phyloP scores from a whole-genome alignment of 306 rosid genomes.

The Gleditsia sinensis region DNA sequence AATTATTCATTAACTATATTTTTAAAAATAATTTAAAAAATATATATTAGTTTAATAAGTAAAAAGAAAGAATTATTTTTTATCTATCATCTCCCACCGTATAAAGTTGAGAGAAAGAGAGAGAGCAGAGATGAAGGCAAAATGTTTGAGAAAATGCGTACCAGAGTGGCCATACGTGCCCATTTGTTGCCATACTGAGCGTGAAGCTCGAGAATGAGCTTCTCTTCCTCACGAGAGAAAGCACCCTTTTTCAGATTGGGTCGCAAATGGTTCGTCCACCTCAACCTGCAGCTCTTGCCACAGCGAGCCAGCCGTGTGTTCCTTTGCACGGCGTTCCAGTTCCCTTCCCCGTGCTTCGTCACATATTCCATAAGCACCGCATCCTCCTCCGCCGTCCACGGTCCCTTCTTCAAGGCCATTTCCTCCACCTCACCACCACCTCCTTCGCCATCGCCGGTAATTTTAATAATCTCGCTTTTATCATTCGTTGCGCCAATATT shows the following conservation, averaged over 20 bases:
- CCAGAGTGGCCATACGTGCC: slow-evolving; percentile 98
- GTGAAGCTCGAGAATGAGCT: slow-evolving; percentile 77
- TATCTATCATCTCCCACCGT: too few relatives aligned
- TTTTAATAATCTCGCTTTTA: slow-evolving; percentile 30
- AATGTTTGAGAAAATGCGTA: not conserved
- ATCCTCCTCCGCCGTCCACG: slow-evolving; percentile 88
- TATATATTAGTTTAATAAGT: too few relatives aligned
- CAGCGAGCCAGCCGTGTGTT: slow-evolving; percentile 77
- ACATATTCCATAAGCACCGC: slow-evolving; percentile 73
- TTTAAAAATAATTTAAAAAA: too few relatives aligned
- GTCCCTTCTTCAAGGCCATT: slow-evolving; percentile 67
- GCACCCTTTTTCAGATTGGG: slow-evolving; percentile 87
- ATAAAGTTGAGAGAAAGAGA: not conserved
- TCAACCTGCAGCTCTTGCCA: slow-evolving; percentile 91
- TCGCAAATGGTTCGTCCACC: slow-evolving; percentile 92
- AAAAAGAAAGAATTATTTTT: too few relatives aligned
- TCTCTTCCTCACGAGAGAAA: slow-evolving; percentile 73
- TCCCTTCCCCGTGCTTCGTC: slow-evolving; percentile 84
- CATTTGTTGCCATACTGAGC: slow-evolving; percentile 88
- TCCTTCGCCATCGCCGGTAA: not conserved
- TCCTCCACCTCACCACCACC: slow-evolving; percentile 24
- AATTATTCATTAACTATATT: too few relatives aligned
- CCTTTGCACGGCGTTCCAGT: slow-evolving; percentile 81
- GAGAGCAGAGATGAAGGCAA: not conserved
- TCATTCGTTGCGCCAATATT: slow-evolving; percentile 19